A percentile compares a stretch with the other conserved stretches of the same genome.
Evolutionary conservation across 1,139 yeast species (phyloP).

Genomic region (Wickerhamomyces sp.): DNA sequence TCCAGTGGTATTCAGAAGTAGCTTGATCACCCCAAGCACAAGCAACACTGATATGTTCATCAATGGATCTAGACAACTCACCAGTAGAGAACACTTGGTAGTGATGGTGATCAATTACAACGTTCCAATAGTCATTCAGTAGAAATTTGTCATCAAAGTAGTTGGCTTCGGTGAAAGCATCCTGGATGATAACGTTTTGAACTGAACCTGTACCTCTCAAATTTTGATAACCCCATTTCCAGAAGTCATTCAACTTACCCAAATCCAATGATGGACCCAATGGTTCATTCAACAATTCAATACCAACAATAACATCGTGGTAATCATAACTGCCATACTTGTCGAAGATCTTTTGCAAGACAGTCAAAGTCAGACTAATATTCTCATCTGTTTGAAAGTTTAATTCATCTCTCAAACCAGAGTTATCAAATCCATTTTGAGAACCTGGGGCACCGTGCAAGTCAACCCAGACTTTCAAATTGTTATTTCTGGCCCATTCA

Average conservation of each 20-base stretch:
- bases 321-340: slow-evolving; percentile 66
- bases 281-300: slow-evolving; percentile 88
- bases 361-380: slow-evolving; percentile 46
- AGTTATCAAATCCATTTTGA: slow-evolving; percentile 94
- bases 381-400: slow-evolving; percentile 52
- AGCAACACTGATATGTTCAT: slow-evolving; percentile 57
- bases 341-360: slow-evolving; percentile 40
- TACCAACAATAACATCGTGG: slow-evolving; percentile 72
- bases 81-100: slow-evolving; percentile 78
- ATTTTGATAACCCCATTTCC: slow-evolving; percentile 32
- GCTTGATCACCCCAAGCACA: slow-evolving; percentile 57
- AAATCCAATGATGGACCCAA: slow-evolving; percentile 63
- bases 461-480: slow-evolving; percentile 82
- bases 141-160: slow-evolving; percentile 59
- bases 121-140: slow-evolving; percentile 47
- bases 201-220: slow-evolving; percentile 27
- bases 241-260: slow-evolving; percentile 53
- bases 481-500: slow-evolving; percentile 61
- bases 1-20: slow-evolving; percentile 60
- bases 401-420: slow-evolving; percentile 70
- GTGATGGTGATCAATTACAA: slow-evolving; percentile 84
- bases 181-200: slow-evolving; percentile 33
- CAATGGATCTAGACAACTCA: slow-evolving; percentile 51
- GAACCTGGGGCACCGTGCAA: slow-evolving; percentile 97
- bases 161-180: slow-evolving; percentile 53